These are phyloP conservation scores for Lichina pygmaea DNA, from an alignment of 495 filamentous ascomycete genomes.

Conservation along the genomic window DNA sequence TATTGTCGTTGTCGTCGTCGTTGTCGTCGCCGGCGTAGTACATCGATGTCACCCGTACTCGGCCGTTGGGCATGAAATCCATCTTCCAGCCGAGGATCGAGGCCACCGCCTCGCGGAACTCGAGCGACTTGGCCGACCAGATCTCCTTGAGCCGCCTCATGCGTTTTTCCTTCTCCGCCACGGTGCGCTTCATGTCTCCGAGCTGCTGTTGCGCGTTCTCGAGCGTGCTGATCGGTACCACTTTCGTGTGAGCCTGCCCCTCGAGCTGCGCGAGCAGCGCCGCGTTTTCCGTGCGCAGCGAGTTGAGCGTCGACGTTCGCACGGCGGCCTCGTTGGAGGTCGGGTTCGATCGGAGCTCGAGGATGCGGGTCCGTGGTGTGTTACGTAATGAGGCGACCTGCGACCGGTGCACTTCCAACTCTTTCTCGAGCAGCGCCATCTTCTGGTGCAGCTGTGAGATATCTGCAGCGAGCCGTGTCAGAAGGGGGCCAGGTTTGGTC, in stretches of 20 bases:
- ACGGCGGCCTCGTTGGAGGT: slow-evolving; percentile 59
- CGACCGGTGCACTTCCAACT: slow-evolving; percentile 40
- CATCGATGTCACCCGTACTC: slow-evolving; percentile 59
- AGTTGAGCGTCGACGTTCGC: slow-evolving; percentile 48
- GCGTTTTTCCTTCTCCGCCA: slow-evolving; percentile 67
- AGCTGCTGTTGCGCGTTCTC: slow-evolving; percentile 47
- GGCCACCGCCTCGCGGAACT: slow-evolving; percentile 83
- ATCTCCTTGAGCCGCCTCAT: slow-evolving; percentile 69
- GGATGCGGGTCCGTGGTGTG: slow-evolving; percentile 53
- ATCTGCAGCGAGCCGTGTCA: not conserved
- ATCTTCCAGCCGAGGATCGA: slow-evolving; percentile 76
- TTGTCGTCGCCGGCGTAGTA: slow-evolving; percentile 30
- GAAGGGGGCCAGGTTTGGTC: too few relatives aligned
- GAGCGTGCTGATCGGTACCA: slow-evolving; percentile 50
- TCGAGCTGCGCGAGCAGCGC: slow-evolving; percentile 59
- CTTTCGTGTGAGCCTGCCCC: slow-evolving; percentile 17
- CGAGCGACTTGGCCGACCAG: slow-evolving; percentile 61
- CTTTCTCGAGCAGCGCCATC: slow-evolving; percentile 38
- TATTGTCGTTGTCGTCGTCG: slow-evolving; percentile 9
- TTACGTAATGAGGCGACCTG: slow-evolving; percentile 47
- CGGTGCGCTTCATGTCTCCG: slow-evolving; percentile 34
- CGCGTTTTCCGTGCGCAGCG: slow-evolving; percentile 58
- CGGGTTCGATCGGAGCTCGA: slow-evolving; percentile 72
- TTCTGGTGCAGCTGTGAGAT: slow-evolving; percentile 38
- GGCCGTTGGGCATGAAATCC: slow-evolving; percentile 78